phyloP scores from a whole-genome alignment of 768 basidiomycete genomes.

The Peribolospora baueri region DNA sequence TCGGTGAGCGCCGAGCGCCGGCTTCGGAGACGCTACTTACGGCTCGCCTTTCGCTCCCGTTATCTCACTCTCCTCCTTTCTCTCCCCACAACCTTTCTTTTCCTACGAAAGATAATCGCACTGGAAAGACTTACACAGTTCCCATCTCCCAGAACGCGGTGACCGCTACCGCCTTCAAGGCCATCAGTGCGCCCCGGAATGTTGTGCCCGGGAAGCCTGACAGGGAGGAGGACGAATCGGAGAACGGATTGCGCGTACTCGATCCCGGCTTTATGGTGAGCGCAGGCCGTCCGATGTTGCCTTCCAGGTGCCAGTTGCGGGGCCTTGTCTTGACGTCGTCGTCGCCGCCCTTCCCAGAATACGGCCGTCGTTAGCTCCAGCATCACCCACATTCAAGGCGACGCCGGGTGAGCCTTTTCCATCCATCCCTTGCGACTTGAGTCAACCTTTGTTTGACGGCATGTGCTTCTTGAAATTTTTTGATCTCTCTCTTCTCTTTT shows the following conservation, averaged over 20 bases:
- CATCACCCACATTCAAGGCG: slow-evolving; percentile 81
- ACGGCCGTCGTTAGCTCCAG: slow-evolving; percentile 17
- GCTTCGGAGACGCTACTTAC: too few species aligned
- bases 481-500: not conserved
- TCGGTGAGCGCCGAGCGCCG: not conserved
- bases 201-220: slow-evolving; percentile 14
- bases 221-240: slow-evolving; percentile 22
- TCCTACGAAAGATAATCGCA: slow-evolving; percentile 44
- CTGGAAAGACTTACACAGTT: slow-evolving; percentile 47
- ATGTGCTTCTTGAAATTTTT: not conserved
- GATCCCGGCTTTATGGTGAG: slow-evolving; percentile 30
- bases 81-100: not conserved
- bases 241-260: slow-evolving; percentile 50
- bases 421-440: not conserved
- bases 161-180: slow-evolving; percentile 59
- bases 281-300: not conserved
- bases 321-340: not conserved
- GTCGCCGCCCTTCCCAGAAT: slow-evolving; percentile 18
- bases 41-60: not conserved
- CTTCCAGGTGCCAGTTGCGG: not conserved
- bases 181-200: slow-evolving; percentile 46
- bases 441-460: slow-evolving; percentile 12
- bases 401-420: slow-evolving; percentile 15
- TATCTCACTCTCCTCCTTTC: not conserved
- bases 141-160: slow-evolving; percentile 60